Conservation (phyloP, 345 rosid genomes). For the Physaria fendleri region DNA sequence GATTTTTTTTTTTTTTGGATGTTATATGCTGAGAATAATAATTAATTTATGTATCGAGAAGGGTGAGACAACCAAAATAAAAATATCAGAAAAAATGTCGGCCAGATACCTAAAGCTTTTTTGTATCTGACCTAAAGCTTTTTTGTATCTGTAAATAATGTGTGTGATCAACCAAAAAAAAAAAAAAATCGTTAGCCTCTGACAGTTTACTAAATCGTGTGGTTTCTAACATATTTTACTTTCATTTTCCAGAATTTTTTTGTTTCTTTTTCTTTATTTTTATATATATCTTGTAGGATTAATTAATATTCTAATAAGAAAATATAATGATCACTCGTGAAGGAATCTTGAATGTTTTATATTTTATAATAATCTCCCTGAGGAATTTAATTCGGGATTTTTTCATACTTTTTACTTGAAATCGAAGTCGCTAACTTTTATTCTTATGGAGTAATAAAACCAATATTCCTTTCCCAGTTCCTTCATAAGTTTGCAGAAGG, state of each 20-base stretch:
- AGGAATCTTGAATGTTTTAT: constrained; percentile 23
- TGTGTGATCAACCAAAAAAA: too few relatives aligned
- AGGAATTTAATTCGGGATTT: constrained; percentile 6
- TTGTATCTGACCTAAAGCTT: too few relatives aligned
- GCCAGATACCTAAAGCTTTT: too few relatives aligned
- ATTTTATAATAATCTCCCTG: neutral
- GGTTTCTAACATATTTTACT: constrained; percentile 17
- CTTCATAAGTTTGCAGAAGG: constrained; percentile 28
- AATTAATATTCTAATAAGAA: too few relatives aligned
- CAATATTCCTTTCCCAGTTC: constrained; percentile 17
- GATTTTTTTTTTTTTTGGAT: too few relatives aligned
- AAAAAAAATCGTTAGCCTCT: constrained; percentile 16
- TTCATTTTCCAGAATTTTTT: neutral
- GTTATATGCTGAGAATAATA: too few relatives aligned
- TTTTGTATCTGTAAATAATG: too few relatives aligned
- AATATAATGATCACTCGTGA: constrained; percentile 4
- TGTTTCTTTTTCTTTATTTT: too few relatives aligned
- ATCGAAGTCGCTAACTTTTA: constrained; percentile 17
- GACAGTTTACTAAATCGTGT: constrained; percentile 30
- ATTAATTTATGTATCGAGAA: too few relatives aligned
- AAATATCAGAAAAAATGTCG: too few relatives aligned
- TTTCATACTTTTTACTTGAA: constrained; percentile 5
- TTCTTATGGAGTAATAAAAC: neutral
- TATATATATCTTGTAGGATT: neutral
- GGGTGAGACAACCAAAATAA: too few relatives aligned